phyloP scores from a whole-genome alignment of 2,329 filamentous ascomycete species.

The Tolypocladium tropicale region DNA sequence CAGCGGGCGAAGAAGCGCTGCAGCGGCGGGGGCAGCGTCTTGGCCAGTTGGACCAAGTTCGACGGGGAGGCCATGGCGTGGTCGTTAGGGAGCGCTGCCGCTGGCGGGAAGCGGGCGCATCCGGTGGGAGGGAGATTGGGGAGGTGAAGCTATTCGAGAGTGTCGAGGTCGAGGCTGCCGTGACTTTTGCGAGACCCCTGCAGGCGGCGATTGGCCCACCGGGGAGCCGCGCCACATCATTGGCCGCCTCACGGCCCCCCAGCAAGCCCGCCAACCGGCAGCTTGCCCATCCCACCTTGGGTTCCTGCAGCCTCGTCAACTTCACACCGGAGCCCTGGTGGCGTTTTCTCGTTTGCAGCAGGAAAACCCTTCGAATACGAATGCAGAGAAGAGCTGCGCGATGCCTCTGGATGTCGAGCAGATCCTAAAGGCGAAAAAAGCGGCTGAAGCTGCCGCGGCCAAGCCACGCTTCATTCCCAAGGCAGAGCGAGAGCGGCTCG shows the following conservation, averaged over 20 bases:
- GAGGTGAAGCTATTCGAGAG: neutral
- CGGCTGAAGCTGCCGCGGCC: constrained; percentile 70
- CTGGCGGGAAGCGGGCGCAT: constrained; percentile 4
- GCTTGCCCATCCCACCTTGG: neutral
- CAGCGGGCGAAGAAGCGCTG: constrained; percentile 84
- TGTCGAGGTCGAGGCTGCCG: constrained; percentile 7
- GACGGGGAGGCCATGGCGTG: constrained; percentile 24
- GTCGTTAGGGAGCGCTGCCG: constrained; percentile 6
- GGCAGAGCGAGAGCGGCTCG: constrained; percentile 69
- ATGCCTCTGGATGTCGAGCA: constrained; percentile 70
- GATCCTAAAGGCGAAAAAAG: constrained; percentile 74
- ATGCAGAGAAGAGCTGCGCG: neutral
- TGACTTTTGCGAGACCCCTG: constrained; percentile 2
- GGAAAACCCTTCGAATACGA: too few relatives aligned
- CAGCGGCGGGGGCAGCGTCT: constrained; percentile 65
- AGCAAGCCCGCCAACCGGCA: too few relatives aligned
- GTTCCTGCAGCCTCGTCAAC: constrained; percentile 6
- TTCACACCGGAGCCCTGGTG: neutral
- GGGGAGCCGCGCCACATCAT: neutral
- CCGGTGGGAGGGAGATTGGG: neutral
- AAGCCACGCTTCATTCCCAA: constrained; percentile 86
- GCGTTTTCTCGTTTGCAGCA: too few relatives aligned
- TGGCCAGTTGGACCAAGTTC: constrained; percentile 48
- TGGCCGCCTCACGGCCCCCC: too few relatives aligned
- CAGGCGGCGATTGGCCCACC: neutral